Base-by-base conservation (phyloP, 495 filamentous ascomycete species). In the Penicillium angulare region DNA sequence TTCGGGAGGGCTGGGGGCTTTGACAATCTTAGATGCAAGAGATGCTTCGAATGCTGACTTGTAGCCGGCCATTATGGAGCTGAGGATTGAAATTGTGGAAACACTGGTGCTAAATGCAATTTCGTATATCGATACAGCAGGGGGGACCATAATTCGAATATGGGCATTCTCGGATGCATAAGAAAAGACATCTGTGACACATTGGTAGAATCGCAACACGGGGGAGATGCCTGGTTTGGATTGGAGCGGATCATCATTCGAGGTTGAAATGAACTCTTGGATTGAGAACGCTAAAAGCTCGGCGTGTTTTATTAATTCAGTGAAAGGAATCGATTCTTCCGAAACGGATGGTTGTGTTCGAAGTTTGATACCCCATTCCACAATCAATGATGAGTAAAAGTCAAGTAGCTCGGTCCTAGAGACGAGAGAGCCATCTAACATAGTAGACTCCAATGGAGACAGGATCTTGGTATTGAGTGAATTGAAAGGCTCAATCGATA, bases 1-100 rank as follows among this genome's bases (percentile, higher is more conserved):
- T 50, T 65, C 46, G 47, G 70, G 8, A 55, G 72, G 29, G 44
- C 61, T 46, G 15, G 60, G 58, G 15, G 50, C 20, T 51, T 69
- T 66, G 5, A 75, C 57, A 9, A 56, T 53, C 39, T 65, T 33
- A 0, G 73, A 70, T 5, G 63, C 68, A 66, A 86, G 79, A 53
- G 84, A 80, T 5, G 69, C 65, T 62, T 95, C 89, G 61, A 92
- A 92, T 1, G 86, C 83, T 6, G 70, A 71, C 61, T 95, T 95
- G 69, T 91, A 89, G 49, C 62, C 73, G 3, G 78, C 77, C 20
- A 85, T 67, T 16, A 92, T 77, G 26, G 78, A 76, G 61, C 83
- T 90, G 33, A 92, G 80, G 7, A 81, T 82, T 2, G 89, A 90
- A n/a, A 90, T 75, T 22, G 78, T 77, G 5, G 78, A 75, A 8